These are phyloP conservation scores for Aspergillus sp. DNA, from an alignment of 2,329 filamentous ascomycete genomes.

Conservation along the genomic window DNA sequence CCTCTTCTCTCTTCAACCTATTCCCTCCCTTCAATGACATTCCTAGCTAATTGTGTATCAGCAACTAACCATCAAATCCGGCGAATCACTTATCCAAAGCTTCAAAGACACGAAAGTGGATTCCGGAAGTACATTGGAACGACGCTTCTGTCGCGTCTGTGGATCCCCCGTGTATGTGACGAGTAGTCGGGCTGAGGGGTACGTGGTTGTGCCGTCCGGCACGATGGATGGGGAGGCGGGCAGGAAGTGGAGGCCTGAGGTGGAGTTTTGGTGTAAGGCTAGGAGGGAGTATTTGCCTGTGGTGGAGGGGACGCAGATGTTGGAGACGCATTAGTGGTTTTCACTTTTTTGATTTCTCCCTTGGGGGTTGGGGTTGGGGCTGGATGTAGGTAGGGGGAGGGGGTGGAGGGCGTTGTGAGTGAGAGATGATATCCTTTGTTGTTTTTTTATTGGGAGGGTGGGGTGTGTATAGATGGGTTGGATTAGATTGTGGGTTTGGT, in stretches of 20 bases:
- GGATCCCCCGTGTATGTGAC: neutral
- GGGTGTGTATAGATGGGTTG: no score
- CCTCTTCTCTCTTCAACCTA: neutral
- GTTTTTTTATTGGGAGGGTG: no score
- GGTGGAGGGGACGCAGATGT: neutral
- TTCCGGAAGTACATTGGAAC: neutral
- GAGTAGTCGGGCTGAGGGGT: neutral
- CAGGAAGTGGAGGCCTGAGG: neutral
- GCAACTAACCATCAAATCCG: slow-evolving; percentile 13
- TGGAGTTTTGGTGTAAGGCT: neutral
- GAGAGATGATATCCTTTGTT: no score
- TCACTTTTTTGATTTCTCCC: neutral
- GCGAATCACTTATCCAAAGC: neutral
- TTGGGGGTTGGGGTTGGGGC: neutral
- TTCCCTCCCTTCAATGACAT: no score
- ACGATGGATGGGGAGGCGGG: neutral
- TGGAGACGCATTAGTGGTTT: neutral
- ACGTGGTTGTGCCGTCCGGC: neutral
- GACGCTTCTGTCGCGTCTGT: neutral
- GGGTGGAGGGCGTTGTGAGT: no score
- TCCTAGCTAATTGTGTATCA: no score
- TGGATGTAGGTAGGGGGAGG: no score
- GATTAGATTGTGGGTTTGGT: no score
- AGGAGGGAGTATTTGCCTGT: neutral
- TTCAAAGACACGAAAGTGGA: neutral